These are phyloP conservation scores for Ophiorrhiza pumila DNA, from an alignment of 257 asterid genomes.

Conservation along the genomic window DNA sequence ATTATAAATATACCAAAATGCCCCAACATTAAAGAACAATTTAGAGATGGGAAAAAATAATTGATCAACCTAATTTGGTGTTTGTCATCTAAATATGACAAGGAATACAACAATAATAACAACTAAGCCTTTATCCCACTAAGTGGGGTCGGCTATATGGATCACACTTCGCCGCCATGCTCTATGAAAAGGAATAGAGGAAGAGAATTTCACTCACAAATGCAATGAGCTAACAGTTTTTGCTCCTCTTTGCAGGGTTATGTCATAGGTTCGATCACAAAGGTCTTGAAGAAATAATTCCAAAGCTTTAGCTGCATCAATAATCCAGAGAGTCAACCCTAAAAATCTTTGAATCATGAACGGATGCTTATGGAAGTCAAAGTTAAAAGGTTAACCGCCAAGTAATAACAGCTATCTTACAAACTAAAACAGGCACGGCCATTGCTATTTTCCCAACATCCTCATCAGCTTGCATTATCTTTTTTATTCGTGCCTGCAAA, in stretches of 20 bases:
- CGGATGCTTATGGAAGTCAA: background rate
- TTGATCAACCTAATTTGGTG: too few relatives aligned
- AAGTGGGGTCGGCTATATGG: too few relatives aligned
- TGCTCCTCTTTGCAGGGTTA: slow-evolving; percentile 90
- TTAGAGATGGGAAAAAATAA: too few relatives aligned
- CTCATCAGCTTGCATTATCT: slow-evolving; percentile 97
- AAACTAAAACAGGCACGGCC: slow-evolving; percentile 96
- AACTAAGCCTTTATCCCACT: too few relatives aligned
- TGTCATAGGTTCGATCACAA: slow-evolving; percentile 94
- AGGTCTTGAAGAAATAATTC: slow-evolving; percentile 97
- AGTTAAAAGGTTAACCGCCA: background rate
- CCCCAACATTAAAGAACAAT: background rate
- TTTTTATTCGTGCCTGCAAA: slow-evolving; percentile 78
- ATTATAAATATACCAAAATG: too few relatives aligned
- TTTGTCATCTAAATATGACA: too few relatives aligned
- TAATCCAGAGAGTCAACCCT: slow-evolving; percentile 18
- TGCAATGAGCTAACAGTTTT: slow-evolving; percentile 89
- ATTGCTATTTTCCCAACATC: slow-evolving; percentile 96
- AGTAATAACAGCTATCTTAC: slow-evolving; percentile 39
- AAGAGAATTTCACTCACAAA: slow-evolving; percentile 46
- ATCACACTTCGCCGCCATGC: too few relatives aligned
- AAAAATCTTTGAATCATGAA: slow-evolving; percentile 14
- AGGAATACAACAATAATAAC: too few relatives aligned
- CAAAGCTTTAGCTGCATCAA: slow-evolving; percentile 84
- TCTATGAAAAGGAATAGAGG: too few relatives aligned